Base-by-base conservation (phyloP, 108 stramenopile species). In the Nitzschia sp. region DNA sequence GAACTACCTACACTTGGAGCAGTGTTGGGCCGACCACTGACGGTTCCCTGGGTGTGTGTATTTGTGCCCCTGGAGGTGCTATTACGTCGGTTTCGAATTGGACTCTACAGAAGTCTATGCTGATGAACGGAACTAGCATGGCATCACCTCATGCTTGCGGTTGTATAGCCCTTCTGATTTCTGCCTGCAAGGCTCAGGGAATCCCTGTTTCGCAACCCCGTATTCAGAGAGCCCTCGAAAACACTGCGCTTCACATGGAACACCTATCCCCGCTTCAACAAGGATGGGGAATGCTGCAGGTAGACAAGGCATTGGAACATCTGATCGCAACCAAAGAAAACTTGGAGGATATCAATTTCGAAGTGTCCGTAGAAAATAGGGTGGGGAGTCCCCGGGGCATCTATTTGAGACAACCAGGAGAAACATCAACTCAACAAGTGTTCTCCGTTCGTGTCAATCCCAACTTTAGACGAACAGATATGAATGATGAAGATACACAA, bases 111-210 rank as follows among this genome's bases (percentile, higher is more conserved):
- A 83, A 81, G 60, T 80, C 70, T 25, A 76, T 76, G 60, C 89
- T 91, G 54, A 95, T 92, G 86, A 89, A 95, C 73, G 97, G 97
- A 21, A 95, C 96, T 7, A 81, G 77, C 53, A 94, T 91, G 84
- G 59, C 75, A 38, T 70, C 72, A 55, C 95, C 95, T 0, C 86
- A 96, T 77, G 90, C 83, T 10, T 72, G 81, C 41, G 97, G 97
- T 12, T 83, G 80, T 78, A 77, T 92, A 0, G 91, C 92, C 14
- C 85, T 93, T 19, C 51, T 97, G 42, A 65, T 95, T 19, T 84
- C 84, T 43, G 94, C 90, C 3, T 76, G 83, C 61, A 83, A 89
- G 63, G 79, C 83, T 56, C 57, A 80, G 54, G 78, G 80, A 29
- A 67, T 84, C n/a, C 41, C 53, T 22, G 65, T 78, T 51, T 71